Evolutionary conservation across 768 basidiomycete genomes (phyloP).

Genomic region (Gymnopilus dilepis): DNA sequence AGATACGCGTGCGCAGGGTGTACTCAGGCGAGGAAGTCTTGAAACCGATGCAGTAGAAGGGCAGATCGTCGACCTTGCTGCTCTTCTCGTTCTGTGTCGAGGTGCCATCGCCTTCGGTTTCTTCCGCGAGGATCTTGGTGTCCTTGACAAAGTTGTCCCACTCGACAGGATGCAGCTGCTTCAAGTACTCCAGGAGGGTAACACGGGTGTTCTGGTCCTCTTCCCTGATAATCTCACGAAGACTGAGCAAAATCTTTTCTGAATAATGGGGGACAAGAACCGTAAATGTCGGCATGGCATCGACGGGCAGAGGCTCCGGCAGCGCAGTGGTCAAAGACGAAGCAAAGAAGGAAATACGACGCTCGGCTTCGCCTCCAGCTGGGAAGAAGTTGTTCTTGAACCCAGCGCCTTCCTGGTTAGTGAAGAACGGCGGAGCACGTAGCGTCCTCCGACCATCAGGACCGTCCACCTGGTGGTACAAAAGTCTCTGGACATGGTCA

Average conservation of each 20-base stretch:
- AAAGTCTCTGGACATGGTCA: constrained; percentile 95
- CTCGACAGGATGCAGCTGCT: constrained; percentile 97
- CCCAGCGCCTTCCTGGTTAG: constrained; percentile 78
- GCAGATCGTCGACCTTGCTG: constrained; percentile 86
- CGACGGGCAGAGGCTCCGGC: constrained; percentile 94
- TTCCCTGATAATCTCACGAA: constrained; percentile 98
- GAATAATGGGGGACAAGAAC: constrained; percentile 99
- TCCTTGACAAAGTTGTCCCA: constrained; percentile 99
- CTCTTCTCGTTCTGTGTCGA: constrained; percentile 74
- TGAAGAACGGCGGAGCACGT: constrained; percentile 98
- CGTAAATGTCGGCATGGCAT: constrained; percentile 99
- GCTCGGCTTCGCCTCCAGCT: constrained; percentile 90
- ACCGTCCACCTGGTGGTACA: constrained; percentile 96
- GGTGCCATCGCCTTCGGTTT: constrained; percentile 66
- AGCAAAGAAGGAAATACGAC: constrained; percentile 98
- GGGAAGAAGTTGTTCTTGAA: constrained; percentile 92
- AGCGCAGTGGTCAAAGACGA: constrained; percentile 95
- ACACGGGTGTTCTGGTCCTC: constrained; percentile 97
- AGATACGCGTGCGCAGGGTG: constrained; percentile 97
- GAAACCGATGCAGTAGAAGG: constrained; percentile 99
- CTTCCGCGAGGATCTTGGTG: constrained; percentile 97
- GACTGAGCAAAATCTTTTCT: constrained; percentile 95
- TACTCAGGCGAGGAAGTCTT: constrained; percentile 99
- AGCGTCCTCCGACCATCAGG: constrained; percentile 89
- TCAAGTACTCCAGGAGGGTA: constrained; percentile 95